Evolutionary conservation across 2,329 filamentous ascomycete genomes (phyloP).

Genomic region (Emmonsiellopsis sp.): DNA sequence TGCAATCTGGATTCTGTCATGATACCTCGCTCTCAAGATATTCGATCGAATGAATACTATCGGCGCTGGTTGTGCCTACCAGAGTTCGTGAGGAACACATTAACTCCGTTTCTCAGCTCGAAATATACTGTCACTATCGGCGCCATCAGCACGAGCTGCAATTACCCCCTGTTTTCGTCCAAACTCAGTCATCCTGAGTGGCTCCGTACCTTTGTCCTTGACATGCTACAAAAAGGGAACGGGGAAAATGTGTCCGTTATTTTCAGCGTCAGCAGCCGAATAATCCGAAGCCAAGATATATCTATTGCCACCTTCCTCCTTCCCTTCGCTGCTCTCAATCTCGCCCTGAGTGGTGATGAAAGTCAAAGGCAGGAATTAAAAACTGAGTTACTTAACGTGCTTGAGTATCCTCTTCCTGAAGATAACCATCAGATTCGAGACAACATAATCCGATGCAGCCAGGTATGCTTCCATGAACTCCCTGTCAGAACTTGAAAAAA

Average conservation of each 20-base stretch:
- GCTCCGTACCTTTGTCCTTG: conserved; percentile 71
- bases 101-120: conserved; percentile 83
- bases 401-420: conserved; percentile 54
- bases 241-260: conserved; percentile 65
- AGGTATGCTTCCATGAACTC: conserved; percentile 49
- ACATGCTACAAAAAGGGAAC: conserved; percentile 70
- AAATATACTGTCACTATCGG: conserved; percentile 66
- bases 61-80: conserved; percentile 71
- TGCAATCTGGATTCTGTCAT: conserved; percentile 60
- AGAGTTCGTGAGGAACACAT: conserved; percentile 64
- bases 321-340: conserved; percentile 77
- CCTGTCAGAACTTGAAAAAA: neutral
- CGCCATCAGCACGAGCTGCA: conserved; percentile 42
- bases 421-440: conserved; percentile 55
- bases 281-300: conserved; percentile 77
- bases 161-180: conserved; percentile 70
- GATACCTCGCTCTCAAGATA: conserved; percentile 40
- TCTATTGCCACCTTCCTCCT: conserved; percentile 81
- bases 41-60: conserved; percentile 53
- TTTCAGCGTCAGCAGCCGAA: conserved; percentile 71
- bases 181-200: conserved; percentile 66
- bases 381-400: conserved; percentile 64
- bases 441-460: conserved; percentile 74
- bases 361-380: conserved; percentile 56
- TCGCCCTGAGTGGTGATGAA: conserved; percentile 64